A percentile compares a stretch with the other conserved stretches of the same genome.
Evolutionary conservation across 2,329 filamentous ascomycete genomes (phyloP).

Genomic region (Ophiosphaerella herpotricha): DNA sequence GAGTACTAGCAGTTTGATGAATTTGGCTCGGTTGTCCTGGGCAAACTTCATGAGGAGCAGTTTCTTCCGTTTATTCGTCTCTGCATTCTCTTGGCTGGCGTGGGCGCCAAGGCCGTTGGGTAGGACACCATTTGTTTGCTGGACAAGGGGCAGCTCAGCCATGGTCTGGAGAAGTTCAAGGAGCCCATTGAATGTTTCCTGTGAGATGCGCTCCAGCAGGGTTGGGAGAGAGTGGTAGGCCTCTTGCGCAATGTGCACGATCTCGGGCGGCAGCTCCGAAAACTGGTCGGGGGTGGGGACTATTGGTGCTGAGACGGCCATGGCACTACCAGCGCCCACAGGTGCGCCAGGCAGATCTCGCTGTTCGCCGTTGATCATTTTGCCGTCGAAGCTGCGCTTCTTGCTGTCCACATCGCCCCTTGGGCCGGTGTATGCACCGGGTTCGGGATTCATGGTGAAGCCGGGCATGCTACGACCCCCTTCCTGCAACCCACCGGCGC

Average conservation of each 20-base stretch:
- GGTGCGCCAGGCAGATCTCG: slow-evolving; percentile 15
- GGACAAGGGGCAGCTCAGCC: slow-evolving; percentile 66
- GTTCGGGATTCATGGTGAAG: slow-evolving; percentile 54
- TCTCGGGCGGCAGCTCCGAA: slow-evolving; percentile 53
- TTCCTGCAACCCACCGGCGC: slow-evolving; percentile 36
- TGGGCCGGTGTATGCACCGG: slow-evolving; percentile 37
- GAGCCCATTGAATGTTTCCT: slow-evolving; percentile 81
- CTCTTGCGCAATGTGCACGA: slow-evolving; percentile 71
- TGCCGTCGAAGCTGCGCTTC: slow-evolving; percentile 37
- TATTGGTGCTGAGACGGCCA: slow-evolving; percentile 11
- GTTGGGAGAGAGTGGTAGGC: slow-evolving; percentile 75
- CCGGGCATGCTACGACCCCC: slow-evolving; percentile 52
- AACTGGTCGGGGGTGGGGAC: slow-evolving; percentile 22
- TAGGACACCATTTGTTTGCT: slow-evolving; percentile 55
- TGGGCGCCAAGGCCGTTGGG: slow-evolving; percentile 45
- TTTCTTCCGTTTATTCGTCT: slow-evolving; percentile 65
- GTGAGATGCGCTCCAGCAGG: slow-evolving; percentile 77
- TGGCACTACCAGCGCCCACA: background rate
- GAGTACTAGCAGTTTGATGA: slow-evolving; percentile 90
- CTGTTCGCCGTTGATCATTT: slow-evolving; percentile 35
- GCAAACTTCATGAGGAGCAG: slow-evolving; percentile 74
- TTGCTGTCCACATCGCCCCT: slow-evolving; percentile 33
- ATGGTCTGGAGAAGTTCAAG: slow-evolving; percentile 71
- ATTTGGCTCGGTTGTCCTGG: slow-evolving; percentile 79
- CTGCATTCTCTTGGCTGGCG: slow-evolving; percentile 31